Conservation (phyloP, 2,329 filamentous ascomycete species). For the Ophiostoma angusticollis region DNA sequence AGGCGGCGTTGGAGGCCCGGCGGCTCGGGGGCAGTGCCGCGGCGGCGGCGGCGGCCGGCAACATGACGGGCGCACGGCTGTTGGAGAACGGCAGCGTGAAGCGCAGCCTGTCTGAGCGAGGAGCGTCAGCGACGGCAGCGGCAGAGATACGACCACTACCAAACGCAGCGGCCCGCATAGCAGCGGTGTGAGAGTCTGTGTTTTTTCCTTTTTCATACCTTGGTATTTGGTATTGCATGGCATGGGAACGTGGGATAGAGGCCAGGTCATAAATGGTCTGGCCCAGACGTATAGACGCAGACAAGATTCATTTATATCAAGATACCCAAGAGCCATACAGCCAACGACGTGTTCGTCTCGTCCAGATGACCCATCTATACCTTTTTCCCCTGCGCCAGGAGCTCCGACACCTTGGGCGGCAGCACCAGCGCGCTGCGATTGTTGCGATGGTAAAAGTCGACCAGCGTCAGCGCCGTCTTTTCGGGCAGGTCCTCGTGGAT, state of each 20-base stretch:
- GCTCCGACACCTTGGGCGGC: constrained; percentile 79
- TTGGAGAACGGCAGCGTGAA: constrained; percentile 7
- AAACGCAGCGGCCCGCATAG: background rate
- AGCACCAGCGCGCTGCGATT: constrained; percentile 74
- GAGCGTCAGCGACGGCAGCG: constrained; percentile 11
- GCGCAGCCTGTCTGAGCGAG: constrained; percentile 20
- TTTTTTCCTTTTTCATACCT: background rate
- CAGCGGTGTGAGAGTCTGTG: background rate
- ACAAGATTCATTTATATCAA: background rate
- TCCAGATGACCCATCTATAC: constrained; percentile 25
- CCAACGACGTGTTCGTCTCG: no score
- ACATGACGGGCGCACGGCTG: constrained; percentile 27
- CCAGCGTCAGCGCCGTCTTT: constrained; percentile 72
- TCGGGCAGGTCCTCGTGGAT: constrained; percentile 90
- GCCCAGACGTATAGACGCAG: no score
- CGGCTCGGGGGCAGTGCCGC: constrained; percentile 14
- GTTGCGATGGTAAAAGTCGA: constrained; percentile 86
- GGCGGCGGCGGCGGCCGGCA: constrained; percentile 34
- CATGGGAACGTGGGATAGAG: background rate
- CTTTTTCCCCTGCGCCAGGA: constrained; percentile 49
- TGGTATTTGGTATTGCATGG: background rate
- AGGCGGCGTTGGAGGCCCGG: constrained; percentile 1
- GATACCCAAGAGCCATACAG: background rate
- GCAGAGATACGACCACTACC: background rate
- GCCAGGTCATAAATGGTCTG: no score